Evolutionary conservation across 176 grass and related monocot species (phyloP), one percentile per base, ranked within the genome.

Genomic region (Ananas comosus): DNA sequence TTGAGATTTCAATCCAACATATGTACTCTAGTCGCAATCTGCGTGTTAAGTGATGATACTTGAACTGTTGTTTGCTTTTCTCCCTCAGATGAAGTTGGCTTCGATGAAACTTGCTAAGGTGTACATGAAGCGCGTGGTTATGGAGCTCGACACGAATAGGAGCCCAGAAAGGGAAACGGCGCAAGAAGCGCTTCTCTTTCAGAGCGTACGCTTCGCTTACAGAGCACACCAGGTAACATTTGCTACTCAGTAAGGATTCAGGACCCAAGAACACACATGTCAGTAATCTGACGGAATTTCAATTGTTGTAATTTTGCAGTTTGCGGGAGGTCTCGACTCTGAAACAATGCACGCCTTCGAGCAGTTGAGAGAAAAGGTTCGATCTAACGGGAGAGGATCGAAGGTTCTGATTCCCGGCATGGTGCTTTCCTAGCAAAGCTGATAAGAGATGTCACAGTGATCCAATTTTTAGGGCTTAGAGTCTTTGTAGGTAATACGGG

Each of bases 121-220:
- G 51, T 87, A 92, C 69, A 87, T 87, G 82, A 92, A 85, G 76
- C 82, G 80, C 81, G 83, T 87, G 67, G 68, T 88, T 16, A 72
- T 78, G 70, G 93, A 97, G 42, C 82, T 97, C 16, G 79, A 81
- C 49, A 86, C 74, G 1, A 48, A 54, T 53, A 68, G 73, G 21
- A 76, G 74, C 67, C 58, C 64, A 9, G 83, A 86, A 50, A 81
- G 81, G 75, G 84, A 97, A 65, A 81, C 77, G 2, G 70, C 78
- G 69, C 80, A 90, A 51, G 80, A 87, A 50, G 78, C 83, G 13
- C 86, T 97, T 63, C 64, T 97, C 48, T 74, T 86, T 67, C 86
- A 92, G 18, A 88, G 81, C 10, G 89, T 97, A 74, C 84, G 84
- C 12, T 96, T 96, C 80, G 83, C 81, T 1, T 96, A 96, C 33